Conservation (phyloP, 1,284 basidiomycete species). For the Sutorius eximius region DNA sequence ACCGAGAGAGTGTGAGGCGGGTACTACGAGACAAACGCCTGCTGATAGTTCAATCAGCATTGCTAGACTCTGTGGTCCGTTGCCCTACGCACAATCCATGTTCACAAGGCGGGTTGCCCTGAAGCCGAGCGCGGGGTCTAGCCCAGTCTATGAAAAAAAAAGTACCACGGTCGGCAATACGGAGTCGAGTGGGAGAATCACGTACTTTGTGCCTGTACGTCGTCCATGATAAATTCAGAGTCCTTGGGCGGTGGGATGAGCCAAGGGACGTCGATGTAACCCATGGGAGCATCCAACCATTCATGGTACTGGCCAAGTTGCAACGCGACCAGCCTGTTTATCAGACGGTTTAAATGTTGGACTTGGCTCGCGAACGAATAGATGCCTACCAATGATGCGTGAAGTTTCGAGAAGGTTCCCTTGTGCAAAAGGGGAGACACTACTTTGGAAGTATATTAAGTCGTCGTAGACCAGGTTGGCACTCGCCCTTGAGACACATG, state of each 20-base stretch:
- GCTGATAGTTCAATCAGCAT: not conserved
- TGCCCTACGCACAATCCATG: not conserved
- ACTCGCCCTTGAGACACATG: conserved; percentile 21
- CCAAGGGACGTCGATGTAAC: not conserved
- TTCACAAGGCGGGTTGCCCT: not conserved
- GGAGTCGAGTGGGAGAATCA: not conserved
- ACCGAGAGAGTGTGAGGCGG: not conserved
- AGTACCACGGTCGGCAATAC: not conserved
- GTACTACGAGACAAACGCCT: not conserved
- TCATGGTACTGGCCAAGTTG: not conserved
- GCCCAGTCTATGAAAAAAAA: not conserved
- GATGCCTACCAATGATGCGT: not conserved
- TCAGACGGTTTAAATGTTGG: no score
- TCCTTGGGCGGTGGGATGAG: not conserved
- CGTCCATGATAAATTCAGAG: no score
- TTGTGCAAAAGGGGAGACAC: conserved; percentile 6
- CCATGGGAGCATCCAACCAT: not conserved
- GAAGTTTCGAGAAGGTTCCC: conserved; percentile 37
- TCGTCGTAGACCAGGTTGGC: not conserved
- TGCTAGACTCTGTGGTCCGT: not conserved
- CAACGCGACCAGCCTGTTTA: no score
- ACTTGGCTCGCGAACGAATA: not conserved
- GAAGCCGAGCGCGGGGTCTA: no score
- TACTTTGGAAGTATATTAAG: conserved; percentile 5
- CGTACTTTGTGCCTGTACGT: not conserved